Base-by-base conservation (phyloP, 441 rosid species). In the Aquilaria agallochum region DNA sequence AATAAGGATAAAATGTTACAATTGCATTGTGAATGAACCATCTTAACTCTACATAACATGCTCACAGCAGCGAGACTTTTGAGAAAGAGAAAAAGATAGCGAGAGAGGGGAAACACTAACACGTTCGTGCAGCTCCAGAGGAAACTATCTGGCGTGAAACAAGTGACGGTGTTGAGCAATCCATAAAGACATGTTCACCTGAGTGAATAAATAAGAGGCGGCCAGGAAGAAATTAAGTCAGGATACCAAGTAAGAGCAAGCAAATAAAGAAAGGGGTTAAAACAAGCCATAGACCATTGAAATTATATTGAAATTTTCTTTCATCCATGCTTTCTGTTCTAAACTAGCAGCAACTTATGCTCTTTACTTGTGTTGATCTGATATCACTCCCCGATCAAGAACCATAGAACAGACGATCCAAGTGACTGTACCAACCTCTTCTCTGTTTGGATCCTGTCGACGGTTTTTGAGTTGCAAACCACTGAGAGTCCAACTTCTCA, bases 171-270 rank as follows among this genome's bases (percentile, higher is more conserved):
- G 84, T 73, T 11, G 94, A 86, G 68, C 82, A 73, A 62, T 87
- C 96, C 76, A 95, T 69, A 66, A 95, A 91, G 61, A 85, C 73
- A 55, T 72, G 79, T 73, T 91, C 97, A 68, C 97, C 99, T 95
- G 89, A 70, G 79, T 72, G 55, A 20, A 32, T 55, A 36, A 68
- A 60, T 49, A 20, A 20, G 27, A 20, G 2, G 45, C 45, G 9
- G 9, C 45, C 45, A 40, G 2, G 45, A 40, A 20, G 9, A 40
- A 40, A 40, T 40, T 40, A 40, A 40, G 9, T 40, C 7, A 40
- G 45, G 45, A 7, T 40, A 6, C 45, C 9, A 40, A 7, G 45
- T 40, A 40, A 10, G 9, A 40, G 45, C 4, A 10, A 52, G 50
- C 3, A 44, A 50, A 48, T 15, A 63, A 34, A 31, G 20, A 48